Evolutionary conservation across 441 rosid species (phyloP).

Genomic region (Aleurites moluccanus): DNA sequence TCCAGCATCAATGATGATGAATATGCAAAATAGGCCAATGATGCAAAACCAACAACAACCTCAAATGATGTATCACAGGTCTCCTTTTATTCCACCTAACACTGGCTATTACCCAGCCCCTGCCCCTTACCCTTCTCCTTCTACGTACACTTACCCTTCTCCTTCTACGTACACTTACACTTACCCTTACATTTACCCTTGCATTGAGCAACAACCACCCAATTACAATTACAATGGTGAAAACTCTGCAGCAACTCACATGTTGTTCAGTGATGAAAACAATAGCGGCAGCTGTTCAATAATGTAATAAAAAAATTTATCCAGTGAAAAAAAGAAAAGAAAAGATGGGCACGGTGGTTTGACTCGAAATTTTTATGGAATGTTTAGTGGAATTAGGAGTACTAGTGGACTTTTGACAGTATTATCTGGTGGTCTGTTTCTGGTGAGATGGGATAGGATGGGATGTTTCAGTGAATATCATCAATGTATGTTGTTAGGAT

Average conservation of each 20-base stretch:
- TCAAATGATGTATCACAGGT: slow-evolving; percentile 72
- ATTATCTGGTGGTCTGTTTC: slow-evolving; percentile 14
- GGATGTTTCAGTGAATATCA: slow-evolving; percentile 22
- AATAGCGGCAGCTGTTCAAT: slow-evolving; percentile 50
- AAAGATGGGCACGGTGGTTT: slow-evolving; percentile 11
- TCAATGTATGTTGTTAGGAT: slow-evolving; percentile 29
- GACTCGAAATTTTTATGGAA: slow-evolving; percentile 2
- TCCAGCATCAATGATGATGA: slow-evolving; percentile 43
- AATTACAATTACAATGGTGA: slow-evolving; percentile 29
- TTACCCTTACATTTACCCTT: too few relatives aligned
- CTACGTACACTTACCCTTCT: slow-evolving; percentile 35
- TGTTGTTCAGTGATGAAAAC: slow-evolving; percentile 58
- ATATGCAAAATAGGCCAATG: slow-evolving; percentile 44
- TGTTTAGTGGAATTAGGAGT: slow-evolving; percentile 9
- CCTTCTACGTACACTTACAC: too few relatives aligned
- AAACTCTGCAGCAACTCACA: slow-evolving; percentile 34
- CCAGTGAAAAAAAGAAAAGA: not conserved
- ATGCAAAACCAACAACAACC: slow-evolving; percentile 48
- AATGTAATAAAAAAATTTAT: slow-evolving; percentile 34
- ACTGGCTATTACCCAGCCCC: slow-evolving; percentile 59
- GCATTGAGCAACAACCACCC: slow-evolving; percentile 31
- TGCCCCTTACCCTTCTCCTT: slow-evolving; percentile 36
- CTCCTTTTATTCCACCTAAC: slow-evolving; percentile 54
- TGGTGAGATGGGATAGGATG: too few relatives aligned
- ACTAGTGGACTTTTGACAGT: slow-evolving; percentile 12